Evolutionary conservation across 176 grass and related monocot genomes (phyloP).

Genomic region (Carex littledalei): DNA sequence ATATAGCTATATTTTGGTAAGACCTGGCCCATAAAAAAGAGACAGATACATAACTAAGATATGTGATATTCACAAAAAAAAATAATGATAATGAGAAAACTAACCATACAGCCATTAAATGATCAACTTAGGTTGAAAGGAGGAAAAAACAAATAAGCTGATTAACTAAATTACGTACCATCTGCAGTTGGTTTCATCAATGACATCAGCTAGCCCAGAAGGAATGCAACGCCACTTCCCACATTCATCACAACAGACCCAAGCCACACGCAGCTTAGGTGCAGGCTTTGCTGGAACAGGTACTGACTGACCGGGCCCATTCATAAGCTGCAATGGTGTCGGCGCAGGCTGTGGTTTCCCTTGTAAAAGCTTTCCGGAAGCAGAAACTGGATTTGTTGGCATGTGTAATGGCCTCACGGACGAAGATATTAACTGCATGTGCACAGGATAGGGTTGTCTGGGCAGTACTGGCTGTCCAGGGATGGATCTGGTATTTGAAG

Average conservation of each 20-base stretch:
- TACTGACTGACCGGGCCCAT: neutral
- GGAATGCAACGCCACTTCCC: conserved; percentile 93
- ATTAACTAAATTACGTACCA: conserved; percentile 53
- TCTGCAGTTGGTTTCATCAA: conserved; percentile 65
- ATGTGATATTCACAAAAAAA: neutral
- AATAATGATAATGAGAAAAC: neutral
- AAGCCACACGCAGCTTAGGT: conserved; percentile 40
- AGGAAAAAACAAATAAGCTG: conserved; percentile 23
- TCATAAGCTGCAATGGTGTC: neutral
- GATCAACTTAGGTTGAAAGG: neutral
- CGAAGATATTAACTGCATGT: neutral
- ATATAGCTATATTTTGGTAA: neutral
- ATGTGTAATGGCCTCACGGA: neutral
- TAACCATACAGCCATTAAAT: too few relatives aligned
- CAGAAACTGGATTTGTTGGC: conserved; percentile 6
- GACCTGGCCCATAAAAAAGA: neutral
- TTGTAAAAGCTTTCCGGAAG: neutral
- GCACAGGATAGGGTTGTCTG: neutral
- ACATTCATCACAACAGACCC: conserved; percentile 92
- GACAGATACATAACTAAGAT: too few relatives aligned
- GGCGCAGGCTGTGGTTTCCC: neutral
- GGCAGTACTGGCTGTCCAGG: neutral
- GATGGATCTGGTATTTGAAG: neutral
- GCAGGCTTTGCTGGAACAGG: neutral
- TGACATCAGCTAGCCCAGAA: conserved; percentile 65